phyloP scores from a whole-genome alignment of 2,329 filamentous ascomycete genomes.

The Orbilia blumenaviensis region DNA sequence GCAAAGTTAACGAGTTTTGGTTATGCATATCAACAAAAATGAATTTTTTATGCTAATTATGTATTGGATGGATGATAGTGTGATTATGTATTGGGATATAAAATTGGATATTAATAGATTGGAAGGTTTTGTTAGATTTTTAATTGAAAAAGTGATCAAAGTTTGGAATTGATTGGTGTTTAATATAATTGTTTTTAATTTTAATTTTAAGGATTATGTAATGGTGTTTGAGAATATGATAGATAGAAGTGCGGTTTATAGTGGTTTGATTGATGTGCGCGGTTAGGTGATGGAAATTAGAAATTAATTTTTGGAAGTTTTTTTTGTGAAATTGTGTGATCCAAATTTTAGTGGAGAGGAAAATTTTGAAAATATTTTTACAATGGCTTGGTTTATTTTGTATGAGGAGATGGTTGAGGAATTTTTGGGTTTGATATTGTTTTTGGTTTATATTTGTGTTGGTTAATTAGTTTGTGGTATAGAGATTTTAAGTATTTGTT shows the following conservation, averaged over 20 bases:
- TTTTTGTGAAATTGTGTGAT: not conserved
- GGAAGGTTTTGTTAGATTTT: not conserved
- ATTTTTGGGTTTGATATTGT: not conserved
- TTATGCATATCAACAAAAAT: not conserved
- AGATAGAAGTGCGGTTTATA: not conserved
- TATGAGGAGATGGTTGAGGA: constrained; percentile 6
- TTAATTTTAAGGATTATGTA: not conserved
- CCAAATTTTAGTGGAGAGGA: not conserved
- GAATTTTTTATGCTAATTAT: not conserved
- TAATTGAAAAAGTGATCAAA: not conserved
- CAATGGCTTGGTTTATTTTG: not conserved
- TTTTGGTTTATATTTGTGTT: not conserved
- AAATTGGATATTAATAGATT: constrained; percentile 9
- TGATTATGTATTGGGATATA: not conserved
- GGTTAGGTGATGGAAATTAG: not conserved
- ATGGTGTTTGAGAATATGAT: not conserved
- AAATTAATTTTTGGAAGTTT: constrained; percentile 1
- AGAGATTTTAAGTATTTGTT: constrained; percentile 1
- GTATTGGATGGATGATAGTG: not conserved
- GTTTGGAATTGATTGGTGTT: not conserved
- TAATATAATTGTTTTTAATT: constrained; percentile 4
- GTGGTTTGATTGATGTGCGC: not conserved
- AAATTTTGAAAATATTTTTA: not conserved
- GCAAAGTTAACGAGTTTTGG: not conserved
- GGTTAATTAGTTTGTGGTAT: not conserved